Percentiles rank a stretch among this genome's conserved stretches.
Evolutionary conservation across 768 basidiomycete species (phyloP).

Genomic region (Suillus paluster): DNA sequence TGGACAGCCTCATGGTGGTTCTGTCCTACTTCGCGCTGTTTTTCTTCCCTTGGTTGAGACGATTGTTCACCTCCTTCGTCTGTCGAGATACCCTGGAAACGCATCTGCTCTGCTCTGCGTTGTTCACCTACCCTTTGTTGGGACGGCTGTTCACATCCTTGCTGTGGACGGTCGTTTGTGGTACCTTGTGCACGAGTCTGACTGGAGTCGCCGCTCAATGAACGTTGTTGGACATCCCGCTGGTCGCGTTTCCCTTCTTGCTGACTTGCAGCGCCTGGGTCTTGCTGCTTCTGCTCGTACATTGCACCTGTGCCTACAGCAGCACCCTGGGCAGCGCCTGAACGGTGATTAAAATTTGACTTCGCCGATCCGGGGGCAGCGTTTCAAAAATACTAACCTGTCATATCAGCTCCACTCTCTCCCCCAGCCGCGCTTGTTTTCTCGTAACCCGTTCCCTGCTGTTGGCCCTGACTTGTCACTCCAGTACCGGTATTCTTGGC

Average conservation of each 20-base stretch:
- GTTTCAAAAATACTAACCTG: not conserved
- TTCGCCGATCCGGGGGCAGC: too few relatives aligned
- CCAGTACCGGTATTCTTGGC: not conserved
- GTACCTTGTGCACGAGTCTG: not conserved
- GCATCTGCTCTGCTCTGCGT: not conserved
- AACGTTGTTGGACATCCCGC: not conserved
- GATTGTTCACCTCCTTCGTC: not conserved
- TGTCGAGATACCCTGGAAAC: not conserved
- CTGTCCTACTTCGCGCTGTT: not conserved
- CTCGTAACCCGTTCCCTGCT: not conserved
- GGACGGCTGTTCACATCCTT: not conserved
- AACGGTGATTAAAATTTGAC: not conserved
- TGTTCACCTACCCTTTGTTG: not conserved
- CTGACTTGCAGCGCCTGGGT: not conserved
- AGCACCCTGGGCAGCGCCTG: not conserved
- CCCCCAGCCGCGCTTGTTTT: not conserved
- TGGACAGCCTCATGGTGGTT: not conserved
- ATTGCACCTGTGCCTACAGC: not conserved
- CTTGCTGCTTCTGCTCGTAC: conserved; percentile 2
- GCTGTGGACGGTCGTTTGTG: not conserved
- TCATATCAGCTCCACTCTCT: not conserved
- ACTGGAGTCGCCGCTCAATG: not conserved
- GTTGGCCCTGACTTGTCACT: not conserved
- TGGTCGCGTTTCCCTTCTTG: conserved; percentile 1
- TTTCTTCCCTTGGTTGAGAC: not conserved